Evolutionary conservation across 176 grass and related monocot genomes (phyloP), one percentile per base, ranked within the genome.

Genomic region (Aegilops tauschii): DNA sequence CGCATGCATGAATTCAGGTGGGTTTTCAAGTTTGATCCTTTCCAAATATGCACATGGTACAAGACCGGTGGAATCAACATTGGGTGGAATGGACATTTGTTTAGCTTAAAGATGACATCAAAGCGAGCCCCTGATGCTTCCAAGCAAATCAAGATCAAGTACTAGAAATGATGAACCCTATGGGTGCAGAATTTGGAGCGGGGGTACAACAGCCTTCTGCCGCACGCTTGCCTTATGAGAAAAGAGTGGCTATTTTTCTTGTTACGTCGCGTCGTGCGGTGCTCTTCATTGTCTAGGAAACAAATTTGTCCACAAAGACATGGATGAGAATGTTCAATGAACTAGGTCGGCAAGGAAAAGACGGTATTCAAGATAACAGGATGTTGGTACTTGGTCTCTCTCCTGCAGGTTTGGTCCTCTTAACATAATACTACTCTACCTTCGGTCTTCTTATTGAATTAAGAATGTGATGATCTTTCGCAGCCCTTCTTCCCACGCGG

Each of bases 61-160:
- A 70, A 79, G 75, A 62, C 35, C 23, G 54, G 20, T 59, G 56
- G 56, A 21, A 59, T 59, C 56, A 5, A 0, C 18, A 0, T 0
- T 8, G 2, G 9, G 18, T 59, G 25, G 27, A 54, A 27, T 78
- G 77, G 65, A 47, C 31, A 83, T 84, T 84, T 86, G 75, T 84
- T 91, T 88, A 71, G 27, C 31, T 44, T 88, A 83, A 86, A 88
- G 83, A 76, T 78, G 61, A 8, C 20, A 23, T 36, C 13, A 69
- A 86, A 77, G 76, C 36, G 65, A 78, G 79, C 58, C 65, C 37
- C 52, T 31, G 68, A 84, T 86, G 73, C 82, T 93, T 93, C 86
- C 56, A 88, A 88, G 89, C 68, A 89, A 92, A 84, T 67, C 79
- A 84, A 92, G 27, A 12, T 42, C 39, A 36, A 39, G 62, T 50